Percentiles rank a stretch among this genome's conserved stretches.
Conservation (phyloP, 176 grass and related monocot species). For the Bothriochloa decipiens region DNA sequence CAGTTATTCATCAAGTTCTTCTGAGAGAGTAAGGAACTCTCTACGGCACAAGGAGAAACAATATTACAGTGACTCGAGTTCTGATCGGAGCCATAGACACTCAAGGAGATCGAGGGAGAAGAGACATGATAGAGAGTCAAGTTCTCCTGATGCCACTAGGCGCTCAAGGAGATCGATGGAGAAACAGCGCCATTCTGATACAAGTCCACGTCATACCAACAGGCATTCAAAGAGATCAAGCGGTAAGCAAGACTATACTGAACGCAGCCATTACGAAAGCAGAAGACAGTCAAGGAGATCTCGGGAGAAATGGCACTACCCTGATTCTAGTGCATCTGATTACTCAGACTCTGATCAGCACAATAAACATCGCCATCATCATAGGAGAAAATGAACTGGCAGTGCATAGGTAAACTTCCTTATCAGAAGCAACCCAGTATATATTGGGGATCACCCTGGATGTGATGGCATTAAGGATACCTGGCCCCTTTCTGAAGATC, state of each 20-base stretch:
- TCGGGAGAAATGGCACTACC: slow-evolving; percentile 23
- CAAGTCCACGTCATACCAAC: neutral
- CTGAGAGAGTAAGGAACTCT: slow-evolving; percentile 31
- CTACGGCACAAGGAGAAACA: slow-evolving; percentile 1
- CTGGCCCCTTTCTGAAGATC: slow-evolving; percentile 8
- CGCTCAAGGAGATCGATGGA: neutral
- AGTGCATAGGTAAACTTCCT: neutral
- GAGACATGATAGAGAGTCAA: neutral
- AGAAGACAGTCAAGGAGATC: slow-evolving; percentile 41
- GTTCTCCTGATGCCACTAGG: slow-evolving; percentile 19
- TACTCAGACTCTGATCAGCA: slow-evolving; percentile 36
- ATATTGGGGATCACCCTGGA: neutral
- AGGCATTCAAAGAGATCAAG: slow-evolving; percentile 20
- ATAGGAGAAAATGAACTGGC: slow-evolving; percentile 45
- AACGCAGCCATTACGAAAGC: neutral
- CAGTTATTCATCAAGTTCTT: slow-evolving; percentile 30
- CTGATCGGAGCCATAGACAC: slow-evolving; percentile 30
- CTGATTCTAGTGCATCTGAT: slow-evolving; percentile 43
- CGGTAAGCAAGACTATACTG: neutral
- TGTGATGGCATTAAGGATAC: neutral
- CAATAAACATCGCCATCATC: slow-evolving; percentile 10
- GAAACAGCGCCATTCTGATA: slow-evolving; percentile 3
- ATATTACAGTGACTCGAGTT: slow-evolving; percentile 21
- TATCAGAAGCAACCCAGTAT: neutral
- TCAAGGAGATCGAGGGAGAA: slow-evolving; percentile 43